These are phyloP conservation scores for Serendipita sp. DNA, from an alignment of 768 basidiomycete genomes.

Conservation along the genomic window DNA sequence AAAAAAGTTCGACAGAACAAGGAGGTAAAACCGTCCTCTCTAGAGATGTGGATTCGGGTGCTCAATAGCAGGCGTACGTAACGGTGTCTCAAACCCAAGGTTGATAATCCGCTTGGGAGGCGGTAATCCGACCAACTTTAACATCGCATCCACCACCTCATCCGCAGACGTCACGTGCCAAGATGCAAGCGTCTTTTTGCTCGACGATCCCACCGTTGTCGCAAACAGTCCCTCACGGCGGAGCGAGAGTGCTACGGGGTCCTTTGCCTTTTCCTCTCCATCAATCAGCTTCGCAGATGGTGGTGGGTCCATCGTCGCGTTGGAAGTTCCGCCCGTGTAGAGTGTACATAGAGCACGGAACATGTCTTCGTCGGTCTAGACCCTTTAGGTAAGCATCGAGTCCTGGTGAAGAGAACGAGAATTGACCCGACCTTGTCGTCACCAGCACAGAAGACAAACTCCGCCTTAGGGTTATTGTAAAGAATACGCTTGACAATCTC, in stretches of 20 bases:
- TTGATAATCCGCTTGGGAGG: background rate
- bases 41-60: constrained; percentile 1
- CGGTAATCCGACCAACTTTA: constrained; percentile 36
- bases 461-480: constrained; percentile 84
- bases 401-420: constrained; percentile 8
- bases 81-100: background rate
- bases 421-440: constrained; percentile 68
- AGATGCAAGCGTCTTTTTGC: constrained; percentile 75
- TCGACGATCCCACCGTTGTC: constrained; percentile 80
- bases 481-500: constrained; percentile 93
- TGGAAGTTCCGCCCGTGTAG: constrained; percentile 28
- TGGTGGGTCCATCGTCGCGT: constrained; percentile 26
- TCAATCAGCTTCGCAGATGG: constrained; percentile 24
- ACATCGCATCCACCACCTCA: constrained; percentile 72
- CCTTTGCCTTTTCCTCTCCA: constrained; percentile 13
- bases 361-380: constrained; percentile 96
- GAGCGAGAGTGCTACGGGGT: constrained; percentile 45
- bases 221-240: constrained; percentile 66
- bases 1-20: too few relatives aligned
- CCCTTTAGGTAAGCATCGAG: constrained; percentile 3
- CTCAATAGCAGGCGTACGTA: background rate
- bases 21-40: too few relatives aligned
- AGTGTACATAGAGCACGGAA: constrained; percentile 67
- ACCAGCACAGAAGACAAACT: constrained; percentile 94
- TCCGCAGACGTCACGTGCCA: constrained; percentile 87